Evolutionary conservation across 345 rosid species (phyloP), one percentile per base, ranked within the genome.

Genomic region (Dipteronia dyeriana): DNA sequence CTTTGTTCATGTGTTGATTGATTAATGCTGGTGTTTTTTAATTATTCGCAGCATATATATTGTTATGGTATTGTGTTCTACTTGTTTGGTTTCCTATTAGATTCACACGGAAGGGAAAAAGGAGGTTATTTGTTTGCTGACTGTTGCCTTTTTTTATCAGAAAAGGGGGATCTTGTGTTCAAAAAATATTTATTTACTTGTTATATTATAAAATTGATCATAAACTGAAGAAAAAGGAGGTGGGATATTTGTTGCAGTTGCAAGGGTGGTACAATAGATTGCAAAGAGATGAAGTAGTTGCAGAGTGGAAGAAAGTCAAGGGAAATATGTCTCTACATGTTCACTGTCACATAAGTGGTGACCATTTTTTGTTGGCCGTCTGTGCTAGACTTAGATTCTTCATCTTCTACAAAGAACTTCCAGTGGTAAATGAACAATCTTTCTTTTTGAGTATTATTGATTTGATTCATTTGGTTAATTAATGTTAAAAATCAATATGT

Each of bases 321-420:
- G 98, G 90, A 29, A 89, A 85, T 79, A 95, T 95, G 99, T 95
- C 97, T 23, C 92, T 95, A 17, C 99, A 95, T 68, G 98, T 93
- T 79, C 99, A 95, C 81, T 93, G 99, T 75, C 99, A 95, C 76
- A 93, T 95, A 68, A 93, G 99, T 22, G 99, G 97, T 66, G 98
- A 97, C 80, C 98, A 95, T 80, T 89, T 90, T 80, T 85, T 95
- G 4, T 78, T 95, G 43, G 90, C 93, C 83, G 71, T 85, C 23
- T 89, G 81, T 49, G 93, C 93, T 17, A 87, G 70, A 76, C 90
- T 95, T 70, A 82, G 98, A 57, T 91, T 88, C 82, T 90, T 86
- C 88, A 93, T 95, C 77, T 95, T 95, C 81, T 87, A 82, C 89
- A 91, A 87, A 70, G 98, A 95, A 83, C 89, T 95, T 14, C 98